Percentiles rank a stretch among this genome's conserved stretches.
Conservation (phyloP, 345 rosid species). For the Atalantia buxifolia region DNA sequence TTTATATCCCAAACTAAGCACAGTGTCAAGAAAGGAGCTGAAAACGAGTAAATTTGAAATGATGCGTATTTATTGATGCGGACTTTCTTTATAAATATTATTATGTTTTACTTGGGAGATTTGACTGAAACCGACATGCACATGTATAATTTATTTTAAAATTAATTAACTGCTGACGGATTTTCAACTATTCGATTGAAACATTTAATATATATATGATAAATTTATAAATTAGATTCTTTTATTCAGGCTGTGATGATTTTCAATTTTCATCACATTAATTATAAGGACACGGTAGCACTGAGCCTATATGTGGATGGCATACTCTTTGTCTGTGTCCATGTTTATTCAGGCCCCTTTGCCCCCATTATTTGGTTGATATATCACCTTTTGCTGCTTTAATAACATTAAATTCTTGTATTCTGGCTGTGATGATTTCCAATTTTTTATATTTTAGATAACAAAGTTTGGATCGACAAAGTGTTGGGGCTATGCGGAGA, state of each 20-base stretch:
- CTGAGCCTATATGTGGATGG: slow-evolving; percentile 58
- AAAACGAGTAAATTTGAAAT: no score
- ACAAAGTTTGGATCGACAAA: no score
- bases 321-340: slow-evolving; percentile 82
- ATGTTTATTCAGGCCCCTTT: slow-evolving; percentile 42
- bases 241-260: background rate
- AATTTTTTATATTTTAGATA: background rate
- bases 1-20: no score
- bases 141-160: no score
- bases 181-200: no score
- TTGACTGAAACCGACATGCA: no score
- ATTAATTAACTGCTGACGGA: no score
- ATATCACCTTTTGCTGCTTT: slow-evolving; percentile 54
- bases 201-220: no score
- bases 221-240: background rate
- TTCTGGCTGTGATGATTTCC: background rate
- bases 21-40: background rate
- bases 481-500: no score
- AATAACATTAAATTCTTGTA: background rate
- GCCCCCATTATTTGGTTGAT: slow-evolving; percentile 45
- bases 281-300: background rate
- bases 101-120: no score
- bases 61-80: no score
- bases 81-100: no score
- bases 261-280: background rate